Conservation (phyloP, 2,329 filamentous ascomycete species). For the Fusarium paranaense region DNA sequence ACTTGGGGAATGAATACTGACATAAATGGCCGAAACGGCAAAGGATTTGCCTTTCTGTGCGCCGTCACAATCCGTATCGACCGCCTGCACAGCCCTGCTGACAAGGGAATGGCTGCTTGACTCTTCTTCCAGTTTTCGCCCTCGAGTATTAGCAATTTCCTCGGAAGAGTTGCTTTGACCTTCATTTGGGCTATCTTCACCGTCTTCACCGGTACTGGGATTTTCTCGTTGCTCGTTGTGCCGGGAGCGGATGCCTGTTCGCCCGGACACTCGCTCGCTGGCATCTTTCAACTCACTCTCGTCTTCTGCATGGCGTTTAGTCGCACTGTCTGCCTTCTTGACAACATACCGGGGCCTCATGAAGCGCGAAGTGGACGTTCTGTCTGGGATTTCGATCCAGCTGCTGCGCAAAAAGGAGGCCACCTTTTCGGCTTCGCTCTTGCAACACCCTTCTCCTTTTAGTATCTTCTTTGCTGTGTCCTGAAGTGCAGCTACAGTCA, state of each 20-base stretch:
- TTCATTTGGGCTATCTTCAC: too few relatives aligned
- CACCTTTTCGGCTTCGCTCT: neutral
- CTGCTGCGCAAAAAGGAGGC: neutral
- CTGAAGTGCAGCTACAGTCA: neutral
- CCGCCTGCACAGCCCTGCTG: too few relatives aligned
- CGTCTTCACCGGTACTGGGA: too few relatives aligned
- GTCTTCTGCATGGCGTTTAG: rapidly evolving
- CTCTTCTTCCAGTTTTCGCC: too few relatives aligned
- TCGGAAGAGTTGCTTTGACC: neutral
- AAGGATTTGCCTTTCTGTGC: neutral
- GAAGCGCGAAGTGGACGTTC: neutral
- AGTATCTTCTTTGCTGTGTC: neutral
- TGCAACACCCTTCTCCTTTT: neutral
- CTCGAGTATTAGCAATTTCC: neutral
- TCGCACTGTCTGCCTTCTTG: neutral
- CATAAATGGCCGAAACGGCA: neutral
- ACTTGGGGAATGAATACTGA: neutral
- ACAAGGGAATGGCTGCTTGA: too few relatives aligned
- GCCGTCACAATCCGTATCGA: too few relatives aligned
- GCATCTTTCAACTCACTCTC: too few relatives aligned
- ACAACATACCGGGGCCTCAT: neutral
- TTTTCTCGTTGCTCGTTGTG: too few relatives aligned
- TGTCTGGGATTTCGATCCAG: neutral
- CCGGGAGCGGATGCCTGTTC: neutral
- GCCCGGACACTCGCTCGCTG: neutral